Evolutionary conservation across 345 rosid species (phyloP).

Genomic region (Excoecaria cochinchinensis): DNA sequence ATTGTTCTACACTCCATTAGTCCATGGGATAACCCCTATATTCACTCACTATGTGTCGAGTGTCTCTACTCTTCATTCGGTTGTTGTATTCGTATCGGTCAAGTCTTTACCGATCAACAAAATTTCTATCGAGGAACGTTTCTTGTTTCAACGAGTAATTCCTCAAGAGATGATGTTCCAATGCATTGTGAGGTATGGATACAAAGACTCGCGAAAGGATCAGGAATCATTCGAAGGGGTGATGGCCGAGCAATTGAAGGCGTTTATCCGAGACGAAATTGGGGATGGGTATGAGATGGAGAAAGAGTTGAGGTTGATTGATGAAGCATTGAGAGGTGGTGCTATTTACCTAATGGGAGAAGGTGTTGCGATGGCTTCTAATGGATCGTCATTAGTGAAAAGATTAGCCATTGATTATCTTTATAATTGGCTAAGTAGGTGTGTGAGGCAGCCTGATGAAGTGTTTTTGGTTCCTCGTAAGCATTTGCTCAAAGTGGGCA

Average conservation of each 20-base stretch:
- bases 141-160: conserved; percentile 36
- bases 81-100: conserved; percentile 45
- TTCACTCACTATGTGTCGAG: conserved; percentile 43
- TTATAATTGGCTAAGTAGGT: conserved; percentile 45
- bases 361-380: conserved; percentile 36
- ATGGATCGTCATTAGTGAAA: conserved; percentile 38
- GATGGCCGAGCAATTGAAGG: conserved; percentile 33
- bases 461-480: conserved; percentile 46
- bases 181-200: conserved; percentile 52
- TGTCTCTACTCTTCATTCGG: conserved; percentile 39
- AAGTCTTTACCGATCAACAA: conserved; percentile 39
- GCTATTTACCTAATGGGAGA: conserved; percentile 56
- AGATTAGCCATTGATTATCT: conserved; percentile 39
- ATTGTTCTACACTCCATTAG: conserved; percentile 46
- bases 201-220: conserved; percentile 34
- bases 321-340: conserved; percentile 26
- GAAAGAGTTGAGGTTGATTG: conserved; percentile 9
- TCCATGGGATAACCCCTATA: conserved; percentile 42
- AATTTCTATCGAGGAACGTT: conserved; percentile 37
- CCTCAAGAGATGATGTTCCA: conserved; percentile 32
- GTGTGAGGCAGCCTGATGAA: conserved; percentile 38
- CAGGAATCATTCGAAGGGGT: conserved; percentile 32
- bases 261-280: conserved; percentile 24
- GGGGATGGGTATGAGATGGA: not conserved
- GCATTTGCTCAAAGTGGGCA: conserved; percentile 57